phyloP scores from a whole-genome alignment of 2,329 filamentous ascomycete species.

The Leptographium radiaticola region DNA sequence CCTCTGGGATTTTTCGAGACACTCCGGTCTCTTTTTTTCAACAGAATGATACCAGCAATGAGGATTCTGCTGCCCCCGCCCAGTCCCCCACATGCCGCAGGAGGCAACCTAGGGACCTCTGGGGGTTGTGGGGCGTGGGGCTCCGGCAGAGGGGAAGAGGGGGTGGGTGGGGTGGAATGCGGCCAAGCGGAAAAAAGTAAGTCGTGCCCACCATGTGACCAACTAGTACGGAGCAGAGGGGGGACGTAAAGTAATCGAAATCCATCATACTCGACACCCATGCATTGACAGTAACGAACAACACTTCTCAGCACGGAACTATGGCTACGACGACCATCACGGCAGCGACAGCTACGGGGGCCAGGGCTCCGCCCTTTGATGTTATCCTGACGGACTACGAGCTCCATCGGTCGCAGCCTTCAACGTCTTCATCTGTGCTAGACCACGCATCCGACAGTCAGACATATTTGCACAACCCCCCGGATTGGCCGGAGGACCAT shows the following conservation, averaged over 20 bases:
- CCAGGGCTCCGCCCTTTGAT: not conserved
- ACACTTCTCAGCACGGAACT: not conserved
- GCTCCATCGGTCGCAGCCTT: constrained; percentile 6
- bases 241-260: too few species aligned
- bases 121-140: too few species aligned
- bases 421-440: too few species aligned
- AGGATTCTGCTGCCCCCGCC: not conserved
- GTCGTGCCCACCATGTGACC: too few species aligned
- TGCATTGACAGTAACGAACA: not conserved
- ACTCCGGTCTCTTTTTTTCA: too few species aligned
- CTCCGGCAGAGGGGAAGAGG: too few species aligned
- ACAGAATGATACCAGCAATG: too few species aligned
- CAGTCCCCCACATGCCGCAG: not conserved
- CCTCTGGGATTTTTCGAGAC: too few species aligned
- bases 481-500: constrained; percentile 12
- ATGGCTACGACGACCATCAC: not conserved
- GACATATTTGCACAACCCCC: constrained; percentile 11
- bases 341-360: too few species aligned
- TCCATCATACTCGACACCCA: not conserved
- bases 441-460: not conserved
- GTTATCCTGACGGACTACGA: constrained; percentile 17
- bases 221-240: too few species aligned
- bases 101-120: too few species aligned
- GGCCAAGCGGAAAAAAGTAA: not conserved
- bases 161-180: too few species aligned